Percentiles rank a stretch among this genome's conserved stretches.
phyloP scores from a whole-genome alignment of 148 eudicot genomes.

The Rhododendron ferrugineum region DNA sequence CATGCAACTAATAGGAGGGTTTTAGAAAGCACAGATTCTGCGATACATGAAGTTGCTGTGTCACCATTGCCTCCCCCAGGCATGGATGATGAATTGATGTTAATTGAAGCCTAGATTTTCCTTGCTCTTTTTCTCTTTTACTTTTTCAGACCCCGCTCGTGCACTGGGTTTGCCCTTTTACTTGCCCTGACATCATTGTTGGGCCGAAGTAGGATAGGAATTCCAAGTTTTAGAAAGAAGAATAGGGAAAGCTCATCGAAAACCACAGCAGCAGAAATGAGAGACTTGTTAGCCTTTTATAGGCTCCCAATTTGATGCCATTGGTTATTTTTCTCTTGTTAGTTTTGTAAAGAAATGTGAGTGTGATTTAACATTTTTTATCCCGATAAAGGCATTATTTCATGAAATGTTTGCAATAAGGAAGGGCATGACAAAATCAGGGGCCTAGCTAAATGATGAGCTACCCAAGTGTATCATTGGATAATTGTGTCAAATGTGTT shows the following conservation, averaged over 20 bases:
- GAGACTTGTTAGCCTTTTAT: not conserved
- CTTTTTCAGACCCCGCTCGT: no score
- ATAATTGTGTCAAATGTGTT: no score
- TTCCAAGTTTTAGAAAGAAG: not conserved
- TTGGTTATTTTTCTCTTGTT: not conserved
- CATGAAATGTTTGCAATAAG: no score
- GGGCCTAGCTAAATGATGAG: no score
- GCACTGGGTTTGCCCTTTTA: not conserved
- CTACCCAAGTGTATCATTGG: no score
- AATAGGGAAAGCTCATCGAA: not conserved
- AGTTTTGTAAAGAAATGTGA: not conserved
- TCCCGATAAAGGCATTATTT: no score
- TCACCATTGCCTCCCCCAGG: conserved; percentile 79
- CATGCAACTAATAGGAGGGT: conserved; percentile 52
- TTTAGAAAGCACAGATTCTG: conserved; percentile 26
- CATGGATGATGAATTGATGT: conserved; percentile 17
- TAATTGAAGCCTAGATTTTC: conserved; percentile 27
- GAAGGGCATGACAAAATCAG: no score
- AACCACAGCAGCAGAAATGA: not conserved
- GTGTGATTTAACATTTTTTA: no score
- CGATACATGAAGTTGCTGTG: conserved; percentile 47
- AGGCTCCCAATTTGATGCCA: not conserved
- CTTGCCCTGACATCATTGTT: not conserved
- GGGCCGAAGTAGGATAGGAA: not conserved
- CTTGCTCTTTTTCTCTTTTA: not conserved